Conservation (phyloP, 2,329 filamentous ascomycete species). For the Penicillium sp. region DNA sequence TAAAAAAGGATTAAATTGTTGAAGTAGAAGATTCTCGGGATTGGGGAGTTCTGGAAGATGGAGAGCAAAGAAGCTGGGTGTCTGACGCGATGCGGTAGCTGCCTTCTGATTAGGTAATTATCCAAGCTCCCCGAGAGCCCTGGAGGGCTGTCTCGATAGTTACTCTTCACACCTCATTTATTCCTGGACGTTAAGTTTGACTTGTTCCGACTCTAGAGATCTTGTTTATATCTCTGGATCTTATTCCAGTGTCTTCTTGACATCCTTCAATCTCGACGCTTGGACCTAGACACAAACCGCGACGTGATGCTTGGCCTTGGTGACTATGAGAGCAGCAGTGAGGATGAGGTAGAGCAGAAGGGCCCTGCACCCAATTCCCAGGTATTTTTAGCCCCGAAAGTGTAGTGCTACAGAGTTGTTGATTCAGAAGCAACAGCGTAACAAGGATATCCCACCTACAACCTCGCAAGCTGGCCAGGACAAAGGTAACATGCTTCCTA, state of each 20-base stretch:
- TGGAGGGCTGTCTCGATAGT: background rate
- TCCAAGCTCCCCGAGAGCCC: constrained; percentile 10
- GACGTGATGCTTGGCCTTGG: constrained; percentile 41
- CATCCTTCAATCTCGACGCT: background rate
- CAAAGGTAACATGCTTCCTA: constrained; percentile 6
- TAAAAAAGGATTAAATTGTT: constrained; percentile 1
- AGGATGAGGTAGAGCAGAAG: constrained; percentile 38
- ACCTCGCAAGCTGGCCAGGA: constrained; percentile 1
- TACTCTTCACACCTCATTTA: background rate
- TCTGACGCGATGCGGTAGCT: constrained; percentile 41
- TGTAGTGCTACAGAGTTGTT: background rate
- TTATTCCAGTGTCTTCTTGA: background rate
- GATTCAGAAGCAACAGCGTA: background rate
- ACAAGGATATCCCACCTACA: background rate
- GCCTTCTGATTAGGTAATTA: constrained; percentile 39
- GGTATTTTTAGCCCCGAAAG: constrained; percentile 17
- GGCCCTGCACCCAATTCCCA: constrained; percentile 15
- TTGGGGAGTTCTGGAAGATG: constrained; percentile 10
- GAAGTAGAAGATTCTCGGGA: constrained; percentile 3
- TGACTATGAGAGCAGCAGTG: constrained; percentile 47
- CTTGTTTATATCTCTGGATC: background rate
- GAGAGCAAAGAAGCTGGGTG: constrained; percentile 17
- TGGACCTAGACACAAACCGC: background rate
- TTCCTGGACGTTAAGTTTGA: background rate
- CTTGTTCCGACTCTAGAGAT: background rate